Base-by-base conservation (phyloP, 495 filamentous ascomycete species). In the Aspergillus kassunensis region DNA sequence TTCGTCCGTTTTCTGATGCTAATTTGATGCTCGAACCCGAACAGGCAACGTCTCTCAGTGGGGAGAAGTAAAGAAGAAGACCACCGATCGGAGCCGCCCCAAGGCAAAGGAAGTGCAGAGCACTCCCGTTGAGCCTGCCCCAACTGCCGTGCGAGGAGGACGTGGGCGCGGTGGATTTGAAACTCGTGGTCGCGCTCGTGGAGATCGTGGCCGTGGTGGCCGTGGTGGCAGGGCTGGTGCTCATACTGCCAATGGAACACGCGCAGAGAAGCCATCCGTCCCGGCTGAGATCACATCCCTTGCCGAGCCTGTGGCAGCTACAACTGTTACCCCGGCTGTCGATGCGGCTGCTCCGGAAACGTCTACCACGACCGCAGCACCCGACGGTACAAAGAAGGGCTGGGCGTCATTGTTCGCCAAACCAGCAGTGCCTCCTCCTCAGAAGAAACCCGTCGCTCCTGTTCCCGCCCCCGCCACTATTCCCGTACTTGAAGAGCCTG, bases 41-140 rank as follows among this genome's bases (percentile, higher is more conserved):
- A 24, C 62, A 97, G 92, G 92, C 57, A 85, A 84, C 49, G 87
- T 96, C 58, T 83, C 90, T 55, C 90, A 92, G 77, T 99, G 95
- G 88, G 88, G 85, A 54, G 90, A 96, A 71, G 91, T 97, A 63
- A 89, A 92, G 73, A 96, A 95, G 79, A 85, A 86, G 68, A 86
- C 84, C 64, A 89, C 90, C 70, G 88, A 93, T 64, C 78, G 88
- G 56, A 78, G 82, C 58, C 85, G 84, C 55, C 81, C 92, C 44
- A 99, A 96, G 78, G 72, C 79, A 51, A 91, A 95, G 74, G 87
- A 93, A 49, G 64, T 78, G 37, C 69, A 79, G 58, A 76, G 73
- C 44, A 75, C 81, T 47, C 74, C 77, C 15, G 66, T 76, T 55
- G 75, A 74, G 54, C 50, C 67, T 41, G 58, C 63, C 53, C 45